A percentile compares a stretch with the other conserved stretches of the same genome.
Evolutionary conservation across 768 basidiomycete genomes (phyloP).

Genomic region (Mycena maculata): DNA sequence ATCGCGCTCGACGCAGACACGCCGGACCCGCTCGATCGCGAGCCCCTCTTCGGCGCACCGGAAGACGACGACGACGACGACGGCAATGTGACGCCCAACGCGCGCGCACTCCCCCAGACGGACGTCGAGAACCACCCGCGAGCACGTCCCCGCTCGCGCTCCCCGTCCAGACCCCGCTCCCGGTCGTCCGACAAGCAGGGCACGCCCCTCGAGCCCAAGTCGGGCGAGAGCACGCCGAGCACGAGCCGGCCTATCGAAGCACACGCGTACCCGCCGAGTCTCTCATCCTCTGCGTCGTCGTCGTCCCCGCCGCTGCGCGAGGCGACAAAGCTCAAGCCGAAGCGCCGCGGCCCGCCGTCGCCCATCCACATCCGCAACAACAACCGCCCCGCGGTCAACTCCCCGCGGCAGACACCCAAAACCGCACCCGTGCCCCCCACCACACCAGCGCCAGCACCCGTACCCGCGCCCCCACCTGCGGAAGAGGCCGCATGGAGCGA

Average conservation of each 20-base stretch:
- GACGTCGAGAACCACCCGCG: slow-evolving; percentile 62
- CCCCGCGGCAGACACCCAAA: slow-evolving; percentile 37
- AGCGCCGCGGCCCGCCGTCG: slow-evolving; percentile 54
- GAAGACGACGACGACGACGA: slow-evolving; percentile 67
- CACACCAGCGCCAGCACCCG: slow-evolving; percentile 31
- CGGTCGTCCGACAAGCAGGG: slow-evolving; percentile 41
- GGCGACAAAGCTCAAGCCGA: slow-evolving; percentile 50
- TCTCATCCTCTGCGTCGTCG: slow-evolving; percentile 50
- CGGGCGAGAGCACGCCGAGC: slow-evolving; percentile 49
- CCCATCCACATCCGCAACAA: slow-evolving; percentile 51
- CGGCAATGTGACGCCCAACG: slow-evolving; percentile 20
- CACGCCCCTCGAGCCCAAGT: slow-evolving; percentile 55
- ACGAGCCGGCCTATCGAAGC: slow-evolving; percentile 47
- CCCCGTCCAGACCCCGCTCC: slow-evolving; percentile 38
- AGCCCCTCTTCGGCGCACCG: slow-evolving; percentile 71
- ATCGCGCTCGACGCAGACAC: slow-evolving; percentile 55
- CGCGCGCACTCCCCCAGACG: slow-evolving; percentile 33
- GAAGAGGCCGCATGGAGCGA: slow-evolving; percentile 57
- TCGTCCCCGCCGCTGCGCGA: slow-evolving; percentile 42
- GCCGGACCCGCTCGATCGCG: slow-evolving; percentile 56
- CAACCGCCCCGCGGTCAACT: slow-evolving; percentile 50
- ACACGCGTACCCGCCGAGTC: slow-evolving; percentile 75
- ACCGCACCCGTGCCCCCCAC: slow-evolving; percentile 26
- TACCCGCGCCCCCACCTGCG: slow-evolving; percentile 34
- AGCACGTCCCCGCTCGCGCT: slow-evolving; percentile 48